These are phyloP conservation scores for Trypanosoma theileri DNA, from an alignment of 208 protist genomes.

Conservation along the genomic window DNA sequence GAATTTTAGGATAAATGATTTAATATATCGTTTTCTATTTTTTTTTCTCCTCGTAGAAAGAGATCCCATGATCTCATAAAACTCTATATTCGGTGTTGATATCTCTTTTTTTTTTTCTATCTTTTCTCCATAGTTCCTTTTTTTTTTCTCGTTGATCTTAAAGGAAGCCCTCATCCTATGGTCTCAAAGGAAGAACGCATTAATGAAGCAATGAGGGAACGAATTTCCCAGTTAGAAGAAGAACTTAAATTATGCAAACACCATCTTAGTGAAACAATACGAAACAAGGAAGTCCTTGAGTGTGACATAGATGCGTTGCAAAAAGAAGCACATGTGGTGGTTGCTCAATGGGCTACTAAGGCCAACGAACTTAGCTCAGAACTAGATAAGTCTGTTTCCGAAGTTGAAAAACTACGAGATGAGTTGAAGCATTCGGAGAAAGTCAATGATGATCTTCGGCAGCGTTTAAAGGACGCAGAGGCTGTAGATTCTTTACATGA, in stretches of 20 bases:
- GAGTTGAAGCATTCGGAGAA: constrained; percentile 14
- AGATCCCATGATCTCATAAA: not conserved
- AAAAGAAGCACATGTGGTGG: constrained; percentile 68
- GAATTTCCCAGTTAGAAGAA: constrained; percentile 70
- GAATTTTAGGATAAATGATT: too few species aligned
- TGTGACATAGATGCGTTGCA: constrained; percentile 51
- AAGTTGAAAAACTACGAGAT: constrained; percentile 8
- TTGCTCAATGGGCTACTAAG: constrained; percentile 71
- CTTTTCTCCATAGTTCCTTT: constrained; percentile 20
- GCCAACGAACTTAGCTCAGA: constrained; percentile 42
- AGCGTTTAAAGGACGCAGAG: constrained; percentile 24
- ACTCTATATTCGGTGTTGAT: not conserved
- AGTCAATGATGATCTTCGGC: constrained; percentile 25
- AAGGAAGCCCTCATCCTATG: constrained; percentile 27
- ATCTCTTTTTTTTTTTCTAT: constrained; percentile 24
- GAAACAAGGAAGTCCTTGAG: constrained; percentile 44
- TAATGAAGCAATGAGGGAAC: constrained; percentile 57
- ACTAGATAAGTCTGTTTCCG: constrained; percentile 29
- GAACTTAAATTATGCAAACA: constrained; percentile 45
- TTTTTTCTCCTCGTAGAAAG: not conserved
- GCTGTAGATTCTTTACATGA: constrained; percentile 17
- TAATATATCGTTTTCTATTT: constrained; percentile 2
- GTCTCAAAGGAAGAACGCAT: constrained; percentile 52
- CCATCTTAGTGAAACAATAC: constrained; percentile 16
- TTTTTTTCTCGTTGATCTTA: constrained; percentile 21